A percentile compares a stretch with the other conserved stretches of the same genome.
Evolutionary conservation across 192 early-diverging fungal genomes (phyloP).

Genomic region (Entrophospora sp.): DNA sequence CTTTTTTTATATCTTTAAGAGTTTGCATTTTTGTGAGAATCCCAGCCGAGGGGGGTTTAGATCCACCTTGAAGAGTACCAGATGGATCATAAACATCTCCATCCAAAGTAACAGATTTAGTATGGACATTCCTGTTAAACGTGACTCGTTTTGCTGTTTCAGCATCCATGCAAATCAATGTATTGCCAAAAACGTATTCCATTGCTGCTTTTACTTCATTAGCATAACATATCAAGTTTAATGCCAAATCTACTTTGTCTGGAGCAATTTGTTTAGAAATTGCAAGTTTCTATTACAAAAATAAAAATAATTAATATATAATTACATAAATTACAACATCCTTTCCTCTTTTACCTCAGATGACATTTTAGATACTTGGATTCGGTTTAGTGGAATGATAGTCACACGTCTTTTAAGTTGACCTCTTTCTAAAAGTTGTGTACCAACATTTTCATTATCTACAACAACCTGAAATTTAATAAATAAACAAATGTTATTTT

Average conservation of each 20-base stretch:
- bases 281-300: constrained; percentile 40
- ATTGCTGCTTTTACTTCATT: constrained; percentile 76
- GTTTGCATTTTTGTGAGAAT: constrained; percentile 68
- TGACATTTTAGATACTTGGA: constrained; percentile 46
- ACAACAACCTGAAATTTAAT: constrained; percentile 67
- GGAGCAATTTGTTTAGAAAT: constrained; percentile 75
- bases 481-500: neutral
- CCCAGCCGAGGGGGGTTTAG: constrained; percentile 62
- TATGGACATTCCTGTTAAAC: constrained; percentile 73
- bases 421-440: constrained; percentile 73
- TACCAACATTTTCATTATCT: constrained; percentile 71
- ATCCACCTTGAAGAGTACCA: constrained; percentile 89
- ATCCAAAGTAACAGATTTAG: constrained; percentile 90
- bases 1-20: constrained; percentile 50
- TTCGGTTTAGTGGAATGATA: constrained; percentile 96
- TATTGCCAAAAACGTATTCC: constrained; percentile 88
- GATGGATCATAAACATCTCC: constrained; percentile 96
- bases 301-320: constrained; percentile 23
- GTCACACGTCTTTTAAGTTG: constrained; percentile 71
- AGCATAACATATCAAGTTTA: constrained; percentile 75
- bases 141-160: constrained; percentile 79
- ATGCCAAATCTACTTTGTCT: constrained; percentile 81
- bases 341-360: constrained; percentile 30
- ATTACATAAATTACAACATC: neutral
- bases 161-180: constrained; percentile 83